Conservation (phyloP, 148 eudicot species). For the Vaccinium darrowii region DNA sequence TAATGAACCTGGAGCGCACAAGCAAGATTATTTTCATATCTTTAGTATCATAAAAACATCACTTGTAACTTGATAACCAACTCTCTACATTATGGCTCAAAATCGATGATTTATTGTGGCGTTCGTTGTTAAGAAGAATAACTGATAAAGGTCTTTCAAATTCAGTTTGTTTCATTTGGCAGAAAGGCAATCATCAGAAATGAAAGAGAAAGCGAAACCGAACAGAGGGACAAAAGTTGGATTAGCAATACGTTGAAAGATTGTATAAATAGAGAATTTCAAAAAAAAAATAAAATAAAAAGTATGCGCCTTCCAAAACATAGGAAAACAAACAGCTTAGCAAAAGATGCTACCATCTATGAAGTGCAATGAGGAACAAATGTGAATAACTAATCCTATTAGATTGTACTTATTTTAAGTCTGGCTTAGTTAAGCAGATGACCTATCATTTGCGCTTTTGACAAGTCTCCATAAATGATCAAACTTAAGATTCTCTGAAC, state of each 20-base stretch:
- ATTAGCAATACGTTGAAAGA: neutral
- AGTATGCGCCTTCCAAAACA: neutral
- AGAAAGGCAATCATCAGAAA: neutral
- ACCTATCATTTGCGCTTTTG: neutral
- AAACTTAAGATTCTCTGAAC: neutral
- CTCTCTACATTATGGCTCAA: slow-evolving; percentile 6
- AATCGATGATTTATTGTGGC: neutral
- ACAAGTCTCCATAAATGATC: neutral
- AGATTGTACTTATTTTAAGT: neutral
- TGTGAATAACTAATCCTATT: neutral
- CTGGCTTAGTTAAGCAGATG: neutral
- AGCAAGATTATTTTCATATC: neutral
- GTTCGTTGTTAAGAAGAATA: neutral
- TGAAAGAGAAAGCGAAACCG: neutral
- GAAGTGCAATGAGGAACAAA: slow-evolving; percentile 5
- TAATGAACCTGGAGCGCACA: slow-evolving; percentile 39
- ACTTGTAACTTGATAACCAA: neutral
- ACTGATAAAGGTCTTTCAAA: neutral
- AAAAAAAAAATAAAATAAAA: neutral
- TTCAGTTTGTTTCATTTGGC: neutral
- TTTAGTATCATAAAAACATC: neutral
- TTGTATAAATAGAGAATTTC: neutral
- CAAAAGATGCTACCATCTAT: neutral
- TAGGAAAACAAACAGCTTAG: neutral
- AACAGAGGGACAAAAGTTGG: neutral